phyloP scores from a whole-genome alignment of 257 asterid genomes.

The Phtheirospermum japonicum region DNA sequence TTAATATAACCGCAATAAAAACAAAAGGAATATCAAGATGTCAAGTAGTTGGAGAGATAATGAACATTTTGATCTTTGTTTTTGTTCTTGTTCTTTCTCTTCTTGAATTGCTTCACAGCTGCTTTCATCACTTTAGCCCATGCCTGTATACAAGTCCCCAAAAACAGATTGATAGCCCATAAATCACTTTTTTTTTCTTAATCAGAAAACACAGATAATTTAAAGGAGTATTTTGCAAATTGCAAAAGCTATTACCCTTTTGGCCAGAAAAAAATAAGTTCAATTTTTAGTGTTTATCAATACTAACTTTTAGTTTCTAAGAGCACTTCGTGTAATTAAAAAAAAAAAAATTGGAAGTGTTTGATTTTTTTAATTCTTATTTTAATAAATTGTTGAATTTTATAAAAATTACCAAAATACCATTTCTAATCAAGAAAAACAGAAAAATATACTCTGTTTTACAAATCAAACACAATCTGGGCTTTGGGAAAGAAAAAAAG shows the following conservation, averaged over 20 bases:
- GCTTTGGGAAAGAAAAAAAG: not conserved
- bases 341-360: too few relatives aligned
- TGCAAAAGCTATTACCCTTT: too few relatives aligned
- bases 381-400: too few relatives aligned
- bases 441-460: not conserved
- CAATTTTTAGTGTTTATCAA: too few relatives aligned
- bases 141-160: slow-evolving; percentile 34
- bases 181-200: not conserved
- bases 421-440: too few relatives aligned
- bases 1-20: not conserved
- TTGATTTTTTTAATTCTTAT: too few relatives aligned
- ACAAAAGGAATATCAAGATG: not conserved
- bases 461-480: not conserved
- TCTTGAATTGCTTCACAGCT: slow-evolving; percentile 73
- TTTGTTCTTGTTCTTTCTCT: slow-evolving; percentile 49
- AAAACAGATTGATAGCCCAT: not conserved
- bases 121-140: slow-evolving; percentile 70
- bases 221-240: too few relatives aligned
- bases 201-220: too few relatives aligned
- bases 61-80: slow-evolving; percentile 14
- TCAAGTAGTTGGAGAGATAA: slow-evolving; percentile 9
- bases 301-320: too few relatives aligned
- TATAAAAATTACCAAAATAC: too few relatives aligned
- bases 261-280: too few relatives aligned
- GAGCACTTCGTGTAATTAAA: too few relatives aligned